Conservation (phyloP, 176 grass and related monocot species). For the Phyllostachys edulis region DNA sequence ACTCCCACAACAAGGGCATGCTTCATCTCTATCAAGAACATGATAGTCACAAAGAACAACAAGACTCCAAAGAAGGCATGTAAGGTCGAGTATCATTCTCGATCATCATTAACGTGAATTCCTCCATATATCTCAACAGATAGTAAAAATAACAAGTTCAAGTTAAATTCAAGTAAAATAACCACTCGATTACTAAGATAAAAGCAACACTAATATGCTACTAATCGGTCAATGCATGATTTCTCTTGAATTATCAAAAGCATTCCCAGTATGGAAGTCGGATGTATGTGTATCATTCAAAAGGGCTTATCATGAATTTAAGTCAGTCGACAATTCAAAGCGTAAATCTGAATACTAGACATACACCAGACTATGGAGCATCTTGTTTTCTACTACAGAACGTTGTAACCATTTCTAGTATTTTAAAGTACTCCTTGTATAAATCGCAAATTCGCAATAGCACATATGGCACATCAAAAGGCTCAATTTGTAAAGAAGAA, state of each 20-base stretch:
- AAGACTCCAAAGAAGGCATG: constrained; percentile 67
- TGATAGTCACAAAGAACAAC: constrained; percentile 48
- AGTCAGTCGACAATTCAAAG: not conserved
- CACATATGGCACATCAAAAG: not conserved
- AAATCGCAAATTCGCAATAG: not conserved
- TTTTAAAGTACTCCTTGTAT: not conserved
- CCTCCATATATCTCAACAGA: constrained; percentile 89
- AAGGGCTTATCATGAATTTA: not conserved
- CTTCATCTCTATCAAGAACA: constrained; percentile 32
- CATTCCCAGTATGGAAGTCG: not conserved
- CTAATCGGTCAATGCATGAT: not conserved
- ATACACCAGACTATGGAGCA: not conserved
- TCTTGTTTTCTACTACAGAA: not conserved
- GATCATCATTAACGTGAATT: constrained; percentile 54
- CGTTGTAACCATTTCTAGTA: not conserved
- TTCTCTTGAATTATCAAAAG: not conserved
- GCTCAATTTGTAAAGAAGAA: not conserved
- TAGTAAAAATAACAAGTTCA: not conserved
- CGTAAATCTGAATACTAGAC: constrained; percentile 2
- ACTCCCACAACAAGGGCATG: constrained; percentile 27
- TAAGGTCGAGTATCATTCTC: constrained; percentile 67
- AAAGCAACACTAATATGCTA: not conserved
- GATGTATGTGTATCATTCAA: not conserved
- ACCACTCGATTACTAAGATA: not conserved
- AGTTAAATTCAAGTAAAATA: not conserved